These are phyloP conservation scores for Microdochium trichocladiopsis DNA, from an alignment of 2,329 filamentous ascomycete species.

Conservation along the genomic window DNA sequence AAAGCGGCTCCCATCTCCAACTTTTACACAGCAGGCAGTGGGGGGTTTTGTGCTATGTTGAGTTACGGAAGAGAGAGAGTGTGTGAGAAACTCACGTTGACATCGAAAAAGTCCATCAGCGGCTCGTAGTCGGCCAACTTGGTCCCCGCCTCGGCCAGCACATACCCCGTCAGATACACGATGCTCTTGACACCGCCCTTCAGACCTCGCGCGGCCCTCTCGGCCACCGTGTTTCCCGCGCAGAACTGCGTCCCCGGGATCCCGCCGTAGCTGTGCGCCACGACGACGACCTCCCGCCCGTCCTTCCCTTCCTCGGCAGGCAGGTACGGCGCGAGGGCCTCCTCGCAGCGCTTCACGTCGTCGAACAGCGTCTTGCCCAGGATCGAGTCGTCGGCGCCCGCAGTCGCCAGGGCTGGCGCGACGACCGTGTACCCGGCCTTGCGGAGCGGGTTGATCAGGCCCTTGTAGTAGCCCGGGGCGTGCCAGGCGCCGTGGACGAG, in stretches of 20 bases:
- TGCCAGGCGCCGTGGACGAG: conserved; percentile 14
- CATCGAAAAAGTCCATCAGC: conserved; percentile 8
- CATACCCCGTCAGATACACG: conserved; percentile 18
- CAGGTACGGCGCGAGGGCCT: conserved; percentile 10
- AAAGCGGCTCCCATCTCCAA: no score
- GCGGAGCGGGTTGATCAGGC: conserved; percentile 11
- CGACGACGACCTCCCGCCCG: conserved; percentile 13
- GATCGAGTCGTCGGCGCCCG: conserved; percentile 12
- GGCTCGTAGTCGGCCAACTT: conserved; percentile 7
- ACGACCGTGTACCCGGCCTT: conserved; percentile 9
- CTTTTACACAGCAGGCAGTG: no score
- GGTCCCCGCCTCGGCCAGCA: conserved; percentile 11
- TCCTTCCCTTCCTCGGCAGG: no score
- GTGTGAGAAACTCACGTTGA: not conserved
- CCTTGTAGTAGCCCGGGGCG: conserved; percentile 10
- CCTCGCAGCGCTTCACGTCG: conserved; percentile 11
- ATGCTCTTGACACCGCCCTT: conserved; percentile 19
- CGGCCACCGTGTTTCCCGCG: conserved; percentile 16
- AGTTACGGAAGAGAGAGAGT: not conserved
- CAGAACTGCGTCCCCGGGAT: conserved; percentile 17
- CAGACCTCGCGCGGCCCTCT: conserved; percentile 12
- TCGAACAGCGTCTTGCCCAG: conserved; percentile 14
- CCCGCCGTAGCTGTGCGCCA: conserved; percentile 15
- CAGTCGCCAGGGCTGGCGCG: conserved; percentile 6
- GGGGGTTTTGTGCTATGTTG: no score